Evolutionary conservation across 2,329 filamentous ascomycete species (phyloP), one percentile per base, ranked within the genome.

Genomic region (Exophiala phaeomuriformis): DNA sequence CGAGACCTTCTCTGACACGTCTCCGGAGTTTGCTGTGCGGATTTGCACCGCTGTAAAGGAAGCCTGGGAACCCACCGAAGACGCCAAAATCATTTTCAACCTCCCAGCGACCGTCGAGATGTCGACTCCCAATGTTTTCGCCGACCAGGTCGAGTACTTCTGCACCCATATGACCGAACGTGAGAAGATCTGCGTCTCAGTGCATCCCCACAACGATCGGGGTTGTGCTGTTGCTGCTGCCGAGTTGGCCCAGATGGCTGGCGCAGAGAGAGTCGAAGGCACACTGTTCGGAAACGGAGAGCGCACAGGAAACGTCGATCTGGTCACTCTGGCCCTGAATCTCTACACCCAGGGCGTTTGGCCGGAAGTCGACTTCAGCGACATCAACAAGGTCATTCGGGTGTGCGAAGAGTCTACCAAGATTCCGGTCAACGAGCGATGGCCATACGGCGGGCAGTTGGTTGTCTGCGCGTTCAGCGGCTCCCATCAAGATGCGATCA

Each of bases 101-200:
- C 78, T 98, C 48, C 91, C 93, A 0, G 91, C 93, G 1, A 98
- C 93, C 0, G 91, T 97, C 35, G 93, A 98, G 73, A 84, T 96
- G 83, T 75, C 88, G 0, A 96, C 93, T 0, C 90, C 90, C 33
- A 98, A 98, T 68, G 81, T 96, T 45, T 98, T 93, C 68, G 93
- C 93, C 47, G 93, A 98, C 67, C 86, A 94, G 73, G 88, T 98
- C 58, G 93, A 98, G 69, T 95, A 88, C 73, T 98, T 98, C 72
- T 95, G 89, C 75, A 81, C 78, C 49, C 79, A 91, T 68, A 90
- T 97, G 66, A 79, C 79, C 0, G 86, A 95, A 70, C 79, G 90
- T 49, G 85, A 95, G 65, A 93, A 90, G 74, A 79, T 95, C 47
- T 88, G 84, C 64, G 86, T 97, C 5, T 94, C 88, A 57, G 79